Conservation (phyloP, 139 green algal genomes). For the Ettlia oleoabundans region DNA sequence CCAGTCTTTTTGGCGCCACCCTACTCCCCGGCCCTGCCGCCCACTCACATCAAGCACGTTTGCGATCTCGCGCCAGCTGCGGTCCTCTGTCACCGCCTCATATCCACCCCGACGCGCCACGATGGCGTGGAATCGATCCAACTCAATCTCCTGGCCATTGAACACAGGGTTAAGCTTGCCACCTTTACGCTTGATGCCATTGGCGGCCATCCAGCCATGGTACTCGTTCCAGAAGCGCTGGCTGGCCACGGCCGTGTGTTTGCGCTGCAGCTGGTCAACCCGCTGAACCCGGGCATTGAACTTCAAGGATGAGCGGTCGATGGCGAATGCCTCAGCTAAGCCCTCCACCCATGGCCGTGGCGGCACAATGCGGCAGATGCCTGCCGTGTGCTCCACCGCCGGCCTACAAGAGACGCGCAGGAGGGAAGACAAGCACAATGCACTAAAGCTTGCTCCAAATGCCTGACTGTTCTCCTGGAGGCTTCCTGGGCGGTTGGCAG, state of each 20-base stretch:
- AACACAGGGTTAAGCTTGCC: slow-evolving; percentile 62
- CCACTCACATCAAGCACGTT: slow-evolving; percentile 65
- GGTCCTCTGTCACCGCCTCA: slow-evolving; percentile 65
- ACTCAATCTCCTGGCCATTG: slow-evolving; percentile 74
- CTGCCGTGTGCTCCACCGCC: slow-evolving; percentile 22
- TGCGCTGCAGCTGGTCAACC: slow-evolving; percentile 83
- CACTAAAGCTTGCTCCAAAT: not conserved
- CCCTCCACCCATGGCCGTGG: slow-evolving; percentile 65
- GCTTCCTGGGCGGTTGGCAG: too few relatives aligned
- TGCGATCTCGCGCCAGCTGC: slow-evolving; percentile 80
- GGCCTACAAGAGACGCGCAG: slow-evolving; percentile 4
- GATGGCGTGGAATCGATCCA: slow-evolving; percentile 66
- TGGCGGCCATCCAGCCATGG: slow-evolving; percentile 30
- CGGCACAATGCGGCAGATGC: slow-evolving; percentile 65
- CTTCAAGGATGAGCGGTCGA: slow-evolving; percentile 61
- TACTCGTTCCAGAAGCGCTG: slow-evolving; percentile 37
- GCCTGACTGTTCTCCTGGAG: not conserved
- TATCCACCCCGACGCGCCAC: slow-evolving; percentile 79
- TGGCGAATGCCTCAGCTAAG: slow-evolving; percentile 58
- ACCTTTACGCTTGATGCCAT: slow-evolving; percentile 35
- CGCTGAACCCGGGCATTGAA: slow-evolving; percentile 82
- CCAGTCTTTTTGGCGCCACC: too few relatives aligned
- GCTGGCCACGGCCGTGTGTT: slow-evolving; percentile 29
- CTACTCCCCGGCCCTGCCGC: too few relatives aligned
- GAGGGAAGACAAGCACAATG: not conserved